Base-by-base conservation (phyloP, 2,329 filamentous ascomycete species). In the Nothophaeocryptopus gaeumannii region DNA sequence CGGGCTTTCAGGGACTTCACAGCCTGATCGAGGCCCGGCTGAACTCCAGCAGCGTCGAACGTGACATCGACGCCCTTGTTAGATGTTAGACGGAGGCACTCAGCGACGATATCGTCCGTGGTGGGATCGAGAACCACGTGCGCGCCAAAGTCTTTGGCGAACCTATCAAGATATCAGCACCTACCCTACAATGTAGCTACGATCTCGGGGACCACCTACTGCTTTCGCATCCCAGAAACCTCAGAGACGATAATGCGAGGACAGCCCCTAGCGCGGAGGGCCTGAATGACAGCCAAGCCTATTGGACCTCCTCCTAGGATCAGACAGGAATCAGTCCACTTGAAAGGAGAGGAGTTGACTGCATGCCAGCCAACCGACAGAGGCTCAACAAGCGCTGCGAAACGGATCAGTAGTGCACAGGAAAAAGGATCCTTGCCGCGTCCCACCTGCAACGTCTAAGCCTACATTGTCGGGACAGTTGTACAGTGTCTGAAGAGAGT, bases 281-380 rank as follows among this genome's bases (percentile, higher is more conserved):
- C 69, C 55, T 76, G 74, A 47, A 78, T 69, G 14, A 78, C 72
- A 1, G 74, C 67, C 5, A 80, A 70, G 8, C 78, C 77, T 50
- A 81, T 79, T 0, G 78, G 78, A 2, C 78, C 78, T 13, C 74
- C 77, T 12, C 78, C 78, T 1, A 80, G 65, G 12, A 81, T 68
- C 14, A 81, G 63, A 1, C 70, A 76, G 0, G 70, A 63, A 47
- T 78, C 70, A 13, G 71, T 73, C 5, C 66, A 60, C 54, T 75
- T 74, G 65, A 74, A 77, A 0, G 73, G 72, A 33, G 74, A 76
- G 45, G 75, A 70, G 39, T 75, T 74, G 31, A 80, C 75, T 2
- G 77, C 77, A 56, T 81, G 78, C 76, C 77, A 81, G 13, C 75
- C 78, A 1, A 81, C 78, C 3, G 78, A 71, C 0, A 81, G 66